These are phyloP conservation scores for Silene uniflora DNA, from an alignment of 148 eudicot genomes.

Conservation along the genomic window DNA sequence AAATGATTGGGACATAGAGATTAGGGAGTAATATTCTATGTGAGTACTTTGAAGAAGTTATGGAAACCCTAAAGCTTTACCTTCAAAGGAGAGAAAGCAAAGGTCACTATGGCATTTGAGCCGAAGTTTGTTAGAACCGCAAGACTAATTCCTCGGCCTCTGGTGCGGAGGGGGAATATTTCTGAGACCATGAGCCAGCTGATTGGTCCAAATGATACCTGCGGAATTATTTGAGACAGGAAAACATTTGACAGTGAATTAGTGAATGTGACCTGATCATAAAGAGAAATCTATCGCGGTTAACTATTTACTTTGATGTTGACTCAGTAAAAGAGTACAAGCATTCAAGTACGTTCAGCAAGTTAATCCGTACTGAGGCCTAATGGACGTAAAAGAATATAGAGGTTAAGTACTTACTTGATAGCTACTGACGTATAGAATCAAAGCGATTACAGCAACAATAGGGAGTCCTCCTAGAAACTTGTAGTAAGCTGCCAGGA, in stretches of 20 bases:
- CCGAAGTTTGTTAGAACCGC: conserved; percentile 93
- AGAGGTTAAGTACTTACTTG: conserved; percentile 49
- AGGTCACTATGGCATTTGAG: conserved; percentile 89
- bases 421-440: conserved; percentile 91
- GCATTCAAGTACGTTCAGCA: background rate
- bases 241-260: background rate
- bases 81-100: conserved; percentile 93
- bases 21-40: too few relatives aligned
- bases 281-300: background rate
- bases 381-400: background rate
- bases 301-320: background rate
- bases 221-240: conserved; percentile 17
- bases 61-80: conserved; percentile 27
- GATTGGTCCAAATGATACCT: conserved; percentile 97
- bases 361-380: background rate
- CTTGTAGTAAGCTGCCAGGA: conserved; percentile 90
- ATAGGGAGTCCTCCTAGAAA: conserved; percentile 65
- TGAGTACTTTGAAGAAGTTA: too few relatives aligned
- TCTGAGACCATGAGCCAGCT: conserved; percentile 99
- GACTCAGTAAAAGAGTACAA: background rate
- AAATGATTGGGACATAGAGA: too few relatives aligned
- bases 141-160: conserved; percentile 96
- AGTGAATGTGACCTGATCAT: background rate
- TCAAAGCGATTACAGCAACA: conserved; percentile 87
- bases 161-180: conserved; percentile 92